These are phyloP conservation scores for Fusarium foetens DNA, from an alignment of 2,329 filamentous ascomycete species.

Conservation along the genomic window DNA sequence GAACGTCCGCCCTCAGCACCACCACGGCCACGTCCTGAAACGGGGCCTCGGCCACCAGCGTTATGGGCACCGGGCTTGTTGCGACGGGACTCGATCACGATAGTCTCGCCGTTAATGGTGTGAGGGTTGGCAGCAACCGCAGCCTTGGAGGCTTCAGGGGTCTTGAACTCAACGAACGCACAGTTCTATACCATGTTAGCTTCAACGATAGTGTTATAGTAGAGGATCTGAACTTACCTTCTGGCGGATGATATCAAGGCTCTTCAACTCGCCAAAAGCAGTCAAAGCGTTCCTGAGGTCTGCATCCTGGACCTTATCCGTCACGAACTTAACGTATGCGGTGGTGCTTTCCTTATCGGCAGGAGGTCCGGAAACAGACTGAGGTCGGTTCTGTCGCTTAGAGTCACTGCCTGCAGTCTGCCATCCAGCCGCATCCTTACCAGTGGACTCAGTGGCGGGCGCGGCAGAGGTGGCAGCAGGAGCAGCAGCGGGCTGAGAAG, in stretches of 20 bases:
- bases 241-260: conserved; percentile 81
- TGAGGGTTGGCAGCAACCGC: conserved; percentile 88
- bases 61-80: conserved; percentile 77
- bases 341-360: conserved; percentile 79
- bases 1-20: conserved; percentile 69
- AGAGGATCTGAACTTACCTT: conserved; percentile 71
- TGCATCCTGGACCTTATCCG: conserved; percentile 82
- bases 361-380: conserved; percentile 68
- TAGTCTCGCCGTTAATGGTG: conserved; percentile 81
- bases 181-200: conserved; percentile 74
- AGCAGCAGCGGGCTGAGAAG: conserved; percentile 52
- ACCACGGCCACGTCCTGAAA: conserved; percentile 72
- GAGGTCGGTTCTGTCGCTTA: conserved; percentile 82
- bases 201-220: not conserved
- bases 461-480: conserved; percentile 50
- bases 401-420: conserved; percentile 86
- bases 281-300: conserved; percentile 77
- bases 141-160: conserved; percentile 81
- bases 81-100: conserved; percentile 89
- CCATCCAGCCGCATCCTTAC: conserved; percentile 72
- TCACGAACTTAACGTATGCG: conserved; percentile 96
- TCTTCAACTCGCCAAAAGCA: conserved; percentile 75
- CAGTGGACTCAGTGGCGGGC: conserved; percentile 53
- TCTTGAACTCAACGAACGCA: conserved; percentile 94
- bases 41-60: conserved; percentile 71